Percentiles rank a stretch among this genome's conserved stretches.
Conservation (phyloP, 306 rosid genomes). For the Arachis stenosperma region DNA sequence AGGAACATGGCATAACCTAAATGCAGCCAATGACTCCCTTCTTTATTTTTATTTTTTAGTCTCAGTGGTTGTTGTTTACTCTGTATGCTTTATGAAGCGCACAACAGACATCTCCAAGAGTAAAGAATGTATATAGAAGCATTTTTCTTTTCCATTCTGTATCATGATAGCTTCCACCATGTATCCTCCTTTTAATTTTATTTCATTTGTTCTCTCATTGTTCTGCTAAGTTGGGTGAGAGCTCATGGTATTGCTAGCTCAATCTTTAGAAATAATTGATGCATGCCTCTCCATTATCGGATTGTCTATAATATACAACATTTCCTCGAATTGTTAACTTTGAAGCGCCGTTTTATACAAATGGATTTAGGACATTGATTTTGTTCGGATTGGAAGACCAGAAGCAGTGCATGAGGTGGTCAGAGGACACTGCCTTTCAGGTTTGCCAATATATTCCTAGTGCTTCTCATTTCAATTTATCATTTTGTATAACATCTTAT, state of each 20-base stretch:
- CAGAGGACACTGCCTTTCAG: conserved; percentile 80
- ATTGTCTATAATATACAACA: conserved; percentile 7
- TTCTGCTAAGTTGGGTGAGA: background rate
- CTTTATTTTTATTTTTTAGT: background rate
- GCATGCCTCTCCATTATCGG: conserved; percentile 8
- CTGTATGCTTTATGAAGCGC: background rate
- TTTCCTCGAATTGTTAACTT: conserved; percentile 12
- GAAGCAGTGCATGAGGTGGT: conserved; percentile 82
- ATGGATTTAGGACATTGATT: conserved; percentile 72
- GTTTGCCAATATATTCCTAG: conserved; percentile 48
- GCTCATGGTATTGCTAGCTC: background rate
- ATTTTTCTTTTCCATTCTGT: background rate
- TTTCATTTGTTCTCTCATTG: background rate
- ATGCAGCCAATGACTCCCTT: background rate
- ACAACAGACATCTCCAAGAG: background rate
- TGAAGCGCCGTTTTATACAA: conserved; percentile 38
- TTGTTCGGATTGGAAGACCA: conserved; percentile 84
- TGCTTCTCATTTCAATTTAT: conserved; percentile 18
- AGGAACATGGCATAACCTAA: conserved; percentile 2
- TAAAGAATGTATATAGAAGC: background rate
- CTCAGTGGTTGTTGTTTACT: background rate
- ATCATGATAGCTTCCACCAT: background rate
- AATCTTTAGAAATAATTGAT: background rate
- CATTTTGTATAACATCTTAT: conserved; percentile 39
- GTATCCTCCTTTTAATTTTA: background rate